Percentiles rank a stretch among this genome's conserved stretches.
Conservation (phyloP, 1,139 yeast species). For the Lodderomyces parapsilosis region DNA sequence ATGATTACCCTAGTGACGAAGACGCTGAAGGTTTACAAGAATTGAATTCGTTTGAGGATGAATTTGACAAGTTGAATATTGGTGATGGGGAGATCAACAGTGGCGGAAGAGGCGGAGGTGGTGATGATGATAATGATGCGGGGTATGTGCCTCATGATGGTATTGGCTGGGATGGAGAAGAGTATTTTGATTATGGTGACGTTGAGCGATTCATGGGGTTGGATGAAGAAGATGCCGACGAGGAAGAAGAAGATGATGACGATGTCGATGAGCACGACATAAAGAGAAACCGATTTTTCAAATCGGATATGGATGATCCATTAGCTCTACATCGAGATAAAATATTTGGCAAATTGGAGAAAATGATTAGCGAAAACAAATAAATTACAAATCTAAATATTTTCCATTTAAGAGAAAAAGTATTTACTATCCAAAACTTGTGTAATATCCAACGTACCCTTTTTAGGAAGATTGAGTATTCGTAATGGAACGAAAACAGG, state of each 20-base stretch:
- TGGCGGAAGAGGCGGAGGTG: conserved; percentile 35
- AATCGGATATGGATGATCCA: conserved; percentile 55
- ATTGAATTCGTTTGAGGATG: conserved; percentile 32
- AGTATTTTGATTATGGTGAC: conserved; percentile 16
- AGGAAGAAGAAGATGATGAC: conserved; percentile 22
- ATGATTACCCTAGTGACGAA: conserved; percentile 95
- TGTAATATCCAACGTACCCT: conserved; percentile 33
- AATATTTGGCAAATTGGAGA: conserved; percentile 56
- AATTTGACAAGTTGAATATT: conserved; percentile 21
- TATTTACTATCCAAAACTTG: conserved; percentile 33
- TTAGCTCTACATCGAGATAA: conserved; percentile 62
- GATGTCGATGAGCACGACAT: conserved; percentile 20
- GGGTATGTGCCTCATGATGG: conserved; percentile 39
- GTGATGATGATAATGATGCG: conserved; percentile 21
- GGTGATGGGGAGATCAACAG: conserved; percentile 15
- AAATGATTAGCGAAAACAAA: conserved; percentile 34
- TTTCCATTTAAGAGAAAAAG: conserved; percentile 44
- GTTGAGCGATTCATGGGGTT: conserved; percentile 17
- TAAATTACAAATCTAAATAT: background rate
- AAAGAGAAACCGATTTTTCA: conserved; percentile 49
- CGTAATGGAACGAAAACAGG: conserved; percentile 27
- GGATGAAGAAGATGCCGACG: conserved; percentile 15
- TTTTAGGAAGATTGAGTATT: conserved; percentile 28
- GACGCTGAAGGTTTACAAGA: conserved; percentile 47
- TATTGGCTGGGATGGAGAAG: conserved; percentile 18